Evolutionary conservation across 306 rosid genomes (phyloP), one percentile per base, ranked within the genome.

Genomic region (Sesbania bispinosa): DNA sequence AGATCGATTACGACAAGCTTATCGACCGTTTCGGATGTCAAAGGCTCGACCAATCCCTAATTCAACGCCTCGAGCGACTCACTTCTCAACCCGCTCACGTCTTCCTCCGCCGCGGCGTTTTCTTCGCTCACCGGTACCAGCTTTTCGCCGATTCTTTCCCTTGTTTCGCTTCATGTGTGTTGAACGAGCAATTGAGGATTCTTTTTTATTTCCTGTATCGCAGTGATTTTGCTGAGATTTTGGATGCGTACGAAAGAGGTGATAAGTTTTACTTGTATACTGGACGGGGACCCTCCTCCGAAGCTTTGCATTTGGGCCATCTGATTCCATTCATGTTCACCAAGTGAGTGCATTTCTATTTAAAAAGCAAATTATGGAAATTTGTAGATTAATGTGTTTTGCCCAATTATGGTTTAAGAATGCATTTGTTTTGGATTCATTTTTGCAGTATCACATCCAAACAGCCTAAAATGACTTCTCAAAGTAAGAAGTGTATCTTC

Each of bases 211-310:
- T 24, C n/a, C 7, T n/a, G 48, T 9, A 5, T 35, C 1, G 41
- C 76, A 77, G 97, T 80, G 98, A 90, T 60, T 91, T 90, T 51
- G 66, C 77, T 33, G 97, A 90, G 29, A 74, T 94, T 71, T 68
- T 94, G 79, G 92, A 91, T 57, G 85, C 80, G 1, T 89, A 73
- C 11, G 99, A 91, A 72, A 81, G 77, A 9, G 99, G 97, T 0
- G 95, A 91, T 14, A 90, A 87, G 73, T 94, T 94, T 64, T 94
- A 94, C 78, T 73, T 91, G 77, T 94, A 94, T 65, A 90, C 97
- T 0, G 97, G 99, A 29, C 82, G 99, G 20, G 99, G 99, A 2
- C 93, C 97, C 6, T 94, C 98, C 27, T 94, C 98, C 0, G 98
- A 94, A 81, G 85, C 96, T 33, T 77, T 94, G 88, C 99, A 90